phyloP scores from a whole-genome alignment of 2,329 filamentous ascomycete species.

The Calonectria pauciramosa region DNA sequence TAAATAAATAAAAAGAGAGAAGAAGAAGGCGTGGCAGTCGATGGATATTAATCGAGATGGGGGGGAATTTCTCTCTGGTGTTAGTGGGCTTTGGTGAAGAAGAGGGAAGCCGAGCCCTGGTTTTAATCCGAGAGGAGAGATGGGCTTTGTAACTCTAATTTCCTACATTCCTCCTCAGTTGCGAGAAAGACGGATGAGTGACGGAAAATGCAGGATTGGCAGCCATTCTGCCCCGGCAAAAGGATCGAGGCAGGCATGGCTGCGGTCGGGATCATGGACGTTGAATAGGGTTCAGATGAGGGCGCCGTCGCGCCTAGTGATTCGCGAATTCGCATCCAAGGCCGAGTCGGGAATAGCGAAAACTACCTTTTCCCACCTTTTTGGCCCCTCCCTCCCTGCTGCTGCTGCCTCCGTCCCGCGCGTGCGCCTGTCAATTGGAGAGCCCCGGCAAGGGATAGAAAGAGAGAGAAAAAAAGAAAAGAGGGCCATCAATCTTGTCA shows the following conservation, averaged over 20 bases:
- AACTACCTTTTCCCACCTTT: background rate
- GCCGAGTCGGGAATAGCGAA: conserved; percentile 23
- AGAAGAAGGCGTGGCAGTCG: background rate
- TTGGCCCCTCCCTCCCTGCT: background rate
- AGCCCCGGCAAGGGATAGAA: background rate
- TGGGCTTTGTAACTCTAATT: background rate
- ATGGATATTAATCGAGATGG: background rate
- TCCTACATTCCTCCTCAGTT: background rate
- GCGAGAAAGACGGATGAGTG: background rate
- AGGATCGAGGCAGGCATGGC: background rate
- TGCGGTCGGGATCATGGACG: background rate
- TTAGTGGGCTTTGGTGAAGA: background rate
- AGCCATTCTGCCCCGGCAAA: background rate
- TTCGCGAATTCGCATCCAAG: conserved; percentile 27
- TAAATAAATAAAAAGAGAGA: background rate
- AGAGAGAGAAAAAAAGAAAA: background rate
- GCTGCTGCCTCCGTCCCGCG: background rate
- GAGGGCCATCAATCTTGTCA: background rate
- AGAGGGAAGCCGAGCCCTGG: background rate
- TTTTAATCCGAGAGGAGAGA: background rate
- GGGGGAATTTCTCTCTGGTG: background rate
- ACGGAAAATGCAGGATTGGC: background rate
- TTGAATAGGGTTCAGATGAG: conserved; percentile 4
- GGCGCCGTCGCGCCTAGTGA: conserved; percentile 3
- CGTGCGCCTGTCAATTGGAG: background rate